Conservation (phyloP, 805 yeast species). For the Ogataea neopini region DNA sequence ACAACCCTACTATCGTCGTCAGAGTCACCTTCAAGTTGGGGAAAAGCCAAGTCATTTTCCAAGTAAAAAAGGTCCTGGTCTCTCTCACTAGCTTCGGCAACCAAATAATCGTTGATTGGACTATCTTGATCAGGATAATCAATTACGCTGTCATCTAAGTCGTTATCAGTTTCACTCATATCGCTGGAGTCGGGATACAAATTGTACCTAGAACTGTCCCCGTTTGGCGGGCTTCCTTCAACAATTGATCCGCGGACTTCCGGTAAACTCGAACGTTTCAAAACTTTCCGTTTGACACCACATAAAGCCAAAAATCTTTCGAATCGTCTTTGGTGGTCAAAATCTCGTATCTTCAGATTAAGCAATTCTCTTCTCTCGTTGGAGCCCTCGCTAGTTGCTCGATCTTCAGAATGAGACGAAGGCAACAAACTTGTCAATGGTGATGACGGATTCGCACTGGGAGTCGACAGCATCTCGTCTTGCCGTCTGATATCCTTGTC, state of each 20-base stretch:
- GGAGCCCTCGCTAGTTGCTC: constrained; percentile 48
- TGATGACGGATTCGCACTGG: constrained; percentile 52
- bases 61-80: constrained; percentile 22
- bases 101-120: constrained; percentile 11
- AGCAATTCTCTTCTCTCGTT: constrained; percentile 37
- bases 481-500: constrained; percentile 33
- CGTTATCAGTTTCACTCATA: constrained; percentile 14
- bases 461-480: constrained; percentile 44
- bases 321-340: constrained; percentile 31
- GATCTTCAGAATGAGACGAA: constrained; percentile 33
- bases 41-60: constrained; percentile 21
- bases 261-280: background rate
- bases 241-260: background rate
- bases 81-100: constrained; percentile 12
- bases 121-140: constrained; percentile 10
- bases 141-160: constrained; percentile 5
- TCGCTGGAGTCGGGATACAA: constrained; percentile 25
- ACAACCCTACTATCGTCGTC: constrained; percentile 3
- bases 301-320: constrained; percentile 27
- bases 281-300: constrained; percentile 24
- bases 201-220: constrained; percentile 20
- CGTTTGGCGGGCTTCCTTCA: constrained; percentile 4
- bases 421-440: constrained; percentile 56
- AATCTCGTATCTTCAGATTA: constrained; percentile 21
- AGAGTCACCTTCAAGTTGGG: constrained; percentile 17